These are phyloP conservation scores for Pleurotus sapidus DNA, from an alignment of 768 basidiomycete genomes.

Conservation along the genomic window DNA sequence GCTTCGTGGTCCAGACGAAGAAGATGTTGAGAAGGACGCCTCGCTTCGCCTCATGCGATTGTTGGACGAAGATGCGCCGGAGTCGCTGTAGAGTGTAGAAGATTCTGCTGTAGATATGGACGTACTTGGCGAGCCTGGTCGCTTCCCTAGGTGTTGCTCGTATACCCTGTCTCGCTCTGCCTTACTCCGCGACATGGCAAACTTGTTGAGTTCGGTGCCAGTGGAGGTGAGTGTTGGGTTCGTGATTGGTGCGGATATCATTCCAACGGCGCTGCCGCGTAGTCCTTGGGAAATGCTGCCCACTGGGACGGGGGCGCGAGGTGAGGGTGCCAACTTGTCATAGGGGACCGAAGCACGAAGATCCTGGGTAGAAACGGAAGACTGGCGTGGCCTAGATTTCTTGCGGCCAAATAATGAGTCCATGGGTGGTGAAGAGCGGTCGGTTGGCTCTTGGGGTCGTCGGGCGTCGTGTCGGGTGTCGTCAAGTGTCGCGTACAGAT, in stretches of 20 bases:
- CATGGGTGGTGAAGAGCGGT: constrained; percentile 35
- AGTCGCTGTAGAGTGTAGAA: constrained; percentile 55
- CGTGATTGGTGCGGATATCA: constrained; percentile 80
- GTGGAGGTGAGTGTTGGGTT: constrained; percentile 73
- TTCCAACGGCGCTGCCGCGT: constrained; percentile 29
- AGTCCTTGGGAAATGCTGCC: constrained; percentile 53
- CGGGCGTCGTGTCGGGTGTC: neutral
- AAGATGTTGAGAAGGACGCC: constrained; percentile 31
- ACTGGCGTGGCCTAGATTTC: constrained; percentile 57
- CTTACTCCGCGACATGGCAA: constrained; percentile 46
- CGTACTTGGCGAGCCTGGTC: constrained; percentile 48
- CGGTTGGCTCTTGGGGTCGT: neutral
- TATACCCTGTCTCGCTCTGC: constrained; percentile 56
- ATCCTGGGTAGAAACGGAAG: constrained; percentile 59
- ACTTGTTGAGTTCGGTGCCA: constrained; percentile 72
- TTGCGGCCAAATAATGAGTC: constrained; percentile 66
- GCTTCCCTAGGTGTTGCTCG: constrained; percentile 31
- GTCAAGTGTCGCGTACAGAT: constrained; percentile 1
- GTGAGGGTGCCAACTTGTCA: constrained; percentile 57
- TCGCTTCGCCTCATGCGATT: constrained; percentile 52
- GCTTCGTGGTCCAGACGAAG: constrained; percentile 44
- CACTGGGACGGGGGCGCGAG: constrained; percentile 59
- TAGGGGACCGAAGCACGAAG: constrained; percentile 73
- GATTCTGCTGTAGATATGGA: constrained; percentile 57
- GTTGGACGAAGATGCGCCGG: constrained; percentile 31